Conservation (phyloP, 345 rosid species). For the Ceriops tagal region DNA sequence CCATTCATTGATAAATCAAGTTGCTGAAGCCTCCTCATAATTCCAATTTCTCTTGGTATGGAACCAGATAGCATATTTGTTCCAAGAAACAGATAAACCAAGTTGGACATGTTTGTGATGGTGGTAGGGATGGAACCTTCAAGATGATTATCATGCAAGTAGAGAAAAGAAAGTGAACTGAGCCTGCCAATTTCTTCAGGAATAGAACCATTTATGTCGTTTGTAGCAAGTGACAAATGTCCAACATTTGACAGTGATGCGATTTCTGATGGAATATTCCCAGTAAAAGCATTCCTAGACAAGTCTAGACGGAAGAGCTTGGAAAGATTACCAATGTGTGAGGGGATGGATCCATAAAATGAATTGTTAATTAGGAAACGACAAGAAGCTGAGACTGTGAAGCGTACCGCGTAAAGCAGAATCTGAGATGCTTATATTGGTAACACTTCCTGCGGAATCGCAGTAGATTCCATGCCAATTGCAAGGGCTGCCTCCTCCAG, state of each 20-base stretch:
- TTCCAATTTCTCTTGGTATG: constrained; percentile 6
- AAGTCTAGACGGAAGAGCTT: constrained; percentile 19
- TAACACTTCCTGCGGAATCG: not conserved
- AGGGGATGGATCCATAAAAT: constrained; percentile 23
- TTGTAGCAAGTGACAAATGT: not conserved
- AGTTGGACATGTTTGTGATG: not conserved
- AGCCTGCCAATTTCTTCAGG: constrained; percentile 13
- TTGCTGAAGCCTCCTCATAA: not conserved
- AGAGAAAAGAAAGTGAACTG: not conserved
- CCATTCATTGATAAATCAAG: not conserved
- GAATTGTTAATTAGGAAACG: constrained; percentile 15
- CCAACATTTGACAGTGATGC: not conserved
- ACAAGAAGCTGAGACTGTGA: constrained; percentile 9
- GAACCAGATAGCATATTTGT: not conserved
- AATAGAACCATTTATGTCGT: constrained; percentile 8
- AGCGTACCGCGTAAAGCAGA: constrained; percentile 11
- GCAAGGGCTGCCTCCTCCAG: constrained; percentile 6
- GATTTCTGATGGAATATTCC: constrained; percentile 12
- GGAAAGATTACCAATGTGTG: constrained; percentile 17
- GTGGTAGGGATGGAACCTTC: not conserved
- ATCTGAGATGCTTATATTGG: constrained; percentile 5
- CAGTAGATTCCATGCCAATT: constrained; percentile 20
- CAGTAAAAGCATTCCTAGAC: not conserved
- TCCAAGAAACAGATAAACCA: not conserved
- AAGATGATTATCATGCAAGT: not conserved